Conservation (phyloP, 257 asterid species). For the Lavandula angustifolia region DNA sequence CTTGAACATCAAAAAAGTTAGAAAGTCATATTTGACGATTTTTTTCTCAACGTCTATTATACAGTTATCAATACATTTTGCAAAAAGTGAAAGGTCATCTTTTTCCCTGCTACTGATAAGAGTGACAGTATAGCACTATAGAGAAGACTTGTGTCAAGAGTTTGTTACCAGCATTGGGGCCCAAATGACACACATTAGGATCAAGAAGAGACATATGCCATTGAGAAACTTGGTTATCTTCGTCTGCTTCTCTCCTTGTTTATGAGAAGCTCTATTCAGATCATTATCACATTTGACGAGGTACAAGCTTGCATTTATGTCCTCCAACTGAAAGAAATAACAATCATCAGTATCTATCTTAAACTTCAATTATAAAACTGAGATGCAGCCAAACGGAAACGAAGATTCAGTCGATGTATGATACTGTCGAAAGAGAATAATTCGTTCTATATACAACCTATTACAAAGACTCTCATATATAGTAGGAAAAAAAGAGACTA, state of each 20-base stretch:
- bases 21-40: background rate
- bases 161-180: conserved; percentile 97
- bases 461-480: too few species aligned
- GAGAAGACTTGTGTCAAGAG: conserved; percentile 24
- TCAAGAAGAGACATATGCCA: conserved; percentile 86
- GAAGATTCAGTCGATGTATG: conserved; percentile 11
- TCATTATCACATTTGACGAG: conserved; percentile 95
- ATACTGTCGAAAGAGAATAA: background rate
- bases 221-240: conserved; percentile 93
- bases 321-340: conserved; percentile 76
- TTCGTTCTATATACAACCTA: too few species aligned
- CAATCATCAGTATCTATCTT: conserved; percentile 31
- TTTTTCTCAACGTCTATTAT: background rate
- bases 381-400: conserved; percentile 21
- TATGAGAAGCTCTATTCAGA: conserved; percentile 85
- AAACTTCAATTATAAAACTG: conserved; percentile 3
- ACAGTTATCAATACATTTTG: background rate
- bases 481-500: too few species aligned
- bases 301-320: conserved; percentile 95
- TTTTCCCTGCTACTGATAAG: conserved; percentile 1
- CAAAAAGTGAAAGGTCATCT: background rate
- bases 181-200: conserved; percentile 92
- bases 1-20: background rate
- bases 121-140: background rate
- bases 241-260: conserved; percentile 89